These are phyloP conservation scores for Saccharomycodes ludwigii DNA, from an alignment of 805 yeast genomes.

Conservation along the genomic window DNA sequence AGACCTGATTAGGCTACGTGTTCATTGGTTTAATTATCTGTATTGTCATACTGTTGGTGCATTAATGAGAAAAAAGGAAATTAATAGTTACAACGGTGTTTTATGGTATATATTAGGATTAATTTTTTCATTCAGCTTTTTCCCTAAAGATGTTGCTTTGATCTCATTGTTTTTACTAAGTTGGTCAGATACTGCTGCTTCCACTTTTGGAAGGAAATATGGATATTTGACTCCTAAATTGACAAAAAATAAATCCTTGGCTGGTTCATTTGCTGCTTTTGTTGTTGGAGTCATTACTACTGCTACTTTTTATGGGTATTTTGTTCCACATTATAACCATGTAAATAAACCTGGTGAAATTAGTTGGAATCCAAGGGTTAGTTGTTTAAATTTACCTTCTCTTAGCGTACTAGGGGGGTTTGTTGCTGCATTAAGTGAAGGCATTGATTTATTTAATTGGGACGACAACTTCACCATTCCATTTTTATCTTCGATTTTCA, in stretches of 20 bases:
- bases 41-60: conserved; percentile 65
- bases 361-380: conserved; percentile 52
- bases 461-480: conserved; percentile 97
- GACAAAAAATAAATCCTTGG: conserved; percentile 65
- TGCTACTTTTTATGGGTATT: conserved; percentile 56
- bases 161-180: conserved; percentile 70
- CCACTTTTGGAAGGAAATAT: conserved; percentile 77
- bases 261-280: conserved; percentile 86
- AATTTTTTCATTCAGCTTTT: conserved; percentile 51
- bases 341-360: conserved; percentile 46
- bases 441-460: conserved; percentile 58
- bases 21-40: conserved; percentile 46
- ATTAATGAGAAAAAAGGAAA: conserved; percentile 76
- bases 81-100: conserved; percentile 66
- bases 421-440: conserved; percentile 80
- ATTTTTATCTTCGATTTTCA: conserved; percentile 59
- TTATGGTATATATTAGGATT: conserved; percentile 80
- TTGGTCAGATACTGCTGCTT: conserved; percentile 98
- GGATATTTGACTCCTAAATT: conserved; percentile 78
- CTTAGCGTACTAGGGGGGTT: conserved; percentile 59
- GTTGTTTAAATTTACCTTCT: conserved; percentile 38
- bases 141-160: conserved; percentile 71
- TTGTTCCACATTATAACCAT: conserved; percentile 50
- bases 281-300: conserved; percentile 56
- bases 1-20: conserved; percentile 57